phyloP scores from a whole-genome alignment of 345 rosid species.

The Citrus cavaleriei region DNA sequence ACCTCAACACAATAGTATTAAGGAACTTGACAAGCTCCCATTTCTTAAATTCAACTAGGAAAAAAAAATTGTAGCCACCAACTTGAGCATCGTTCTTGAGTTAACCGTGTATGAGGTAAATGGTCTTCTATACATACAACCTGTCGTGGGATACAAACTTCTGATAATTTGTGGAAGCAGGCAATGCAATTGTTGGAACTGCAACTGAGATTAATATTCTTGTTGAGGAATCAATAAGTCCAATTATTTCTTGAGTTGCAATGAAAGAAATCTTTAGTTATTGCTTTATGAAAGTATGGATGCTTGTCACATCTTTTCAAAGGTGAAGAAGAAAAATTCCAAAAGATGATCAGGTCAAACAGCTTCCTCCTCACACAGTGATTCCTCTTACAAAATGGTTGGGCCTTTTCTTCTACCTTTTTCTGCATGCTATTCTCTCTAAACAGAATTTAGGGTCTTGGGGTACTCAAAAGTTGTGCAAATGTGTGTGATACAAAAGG shows the following conservation, averaged over 20 bases:
- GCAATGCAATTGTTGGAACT: neutral
- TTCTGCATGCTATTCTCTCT: slow-evolving; percentile 41
- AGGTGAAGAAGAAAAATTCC: slow-evolving; percentile 29
- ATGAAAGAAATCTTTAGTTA: slow-evolving; percentile 17
- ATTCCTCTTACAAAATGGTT: slow-evolving; percentile 36
- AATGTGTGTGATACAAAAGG: neutral
- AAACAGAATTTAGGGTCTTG: slow-evolving; percentile 26
- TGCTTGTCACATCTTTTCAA: slow-evolving; percentile 45
- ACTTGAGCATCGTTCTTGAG: neutral
- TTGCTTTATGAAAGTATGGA: slow-evolving; percentile 36
- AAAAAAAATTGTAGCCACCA: neutral
- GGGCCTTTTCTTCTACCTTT: slow-evolving; percentile 18
- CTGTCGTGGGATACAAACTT: slow-evolving; percentile 4
- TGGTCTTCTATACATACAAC: neutral
- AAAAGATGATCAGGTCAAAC: slow-evolving; percentile 49
- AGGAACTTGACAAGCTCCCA: neutral
- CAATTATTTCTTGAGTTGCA: slow-evolving; percentile 28
- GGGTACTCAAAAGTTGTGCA: slow-evolving; percentile 30
- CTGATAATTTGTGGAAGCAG: neutral
- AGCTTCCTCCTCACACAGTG: slow-evolving; percentile 16
- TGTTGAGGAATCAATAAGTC: slow-evolving; percentile 39
- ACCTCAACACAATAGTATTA: neutral
- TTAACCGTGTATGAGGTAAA: neutral
- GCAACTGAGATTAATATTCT: slow-evolving; percentile 10
- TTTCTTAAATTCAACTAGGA: neutral